Evolutionary conservation across 2,329 filamentous ascomycete genomes (phyloP), one percentile per base, ranked within the genome.

Genomic region (Claviceps fusiformis): DNA sequence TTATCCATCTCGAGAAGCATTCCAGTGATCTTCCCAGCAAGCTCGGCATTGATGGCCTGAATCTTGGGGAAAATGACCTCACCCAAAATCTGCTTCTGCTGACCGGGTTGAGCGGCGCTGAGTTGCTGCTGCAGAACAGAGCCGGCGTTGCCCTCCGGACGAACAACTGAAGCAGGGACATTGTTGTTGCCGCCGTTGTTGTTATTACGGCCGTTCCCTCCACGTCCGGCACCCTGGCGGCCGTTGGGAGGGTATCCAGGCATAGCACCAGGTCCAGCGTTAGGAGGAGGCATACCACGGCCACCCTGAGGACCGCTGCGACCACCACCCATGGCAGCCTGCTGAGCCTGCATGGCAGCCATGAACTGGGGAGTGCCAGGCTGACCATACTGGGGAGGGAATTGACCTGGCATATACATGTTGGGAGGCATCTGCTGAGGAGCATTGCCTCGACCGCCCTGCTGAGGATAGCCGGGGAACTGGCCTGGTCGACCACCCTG

Each of bases 1-100:
- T 97, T 97, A 67, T 97, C 93, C 93, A 98, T 98, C 82, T 98
- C 93, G 65, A 98, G 76, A 66, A 98, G 86, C 93, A 98, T 98
- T 75, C 93, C 93, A 59, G 93, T 98, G 72, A 98, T 97, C 85
- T 98, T 98, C 70, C 93, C 93, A 59, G 93, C 93, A 67, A 98
- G 80, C 66, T 96, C 91, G 58, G 90, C 87, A 78, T 98, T 93
- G 74, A 95, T 85, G 63, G 82, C 83, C 72, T 91, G 85, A 67
- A 98, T 97, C 86, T 97, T 98, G 69, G 93, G 93, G 81, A 97
- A 98, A 65, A 98, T 87, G 64, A 89, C 85, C 77, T 98, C 93
- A 71, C 93, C 93, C 55, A 98, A 84, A 73, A 97, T 89, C 80
- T 98, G 93, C 84, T 98, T 98, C 80, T 97, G 93, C 76, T 95